A percentile compares a stretch with the other conserved stretches of the same genome.
Evolutionary conservation across 345 rosid genomes (phyloP).

Genomic region (Hevea brasiliensis): DNA sequence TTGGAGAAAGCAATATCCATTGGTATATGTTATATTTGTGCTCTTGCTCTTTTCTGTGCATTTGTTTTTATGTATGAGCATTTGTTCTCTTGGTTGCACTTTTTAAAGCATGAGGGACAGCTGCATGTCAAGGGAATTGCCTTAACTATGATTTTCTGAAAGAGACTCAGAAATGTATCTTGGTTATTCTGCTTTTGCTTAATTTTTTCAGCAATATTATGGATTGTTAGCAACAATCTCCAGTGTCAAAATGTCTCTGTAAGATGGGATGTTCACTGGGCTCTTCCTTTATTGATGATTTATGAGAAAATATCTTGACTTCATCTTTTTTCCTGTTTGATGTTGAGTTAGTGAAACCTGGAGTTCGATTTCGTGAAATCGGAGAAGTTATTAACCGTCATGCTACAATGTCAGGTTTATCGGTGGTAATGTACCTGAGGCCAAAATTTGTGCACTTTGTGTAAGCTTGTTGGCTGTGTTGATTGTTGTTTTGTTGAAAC

Average conservation of each 20-base stretch:
- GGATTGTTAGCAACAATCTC: too few relatives aligned
- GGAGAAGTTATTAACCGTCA: slow-evolving; percentile 94
- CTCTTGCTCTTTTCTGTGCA: background rate
- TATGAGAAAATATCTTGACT: background rate
- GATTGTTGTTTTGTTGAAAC: slow-evolving; percentile 21
- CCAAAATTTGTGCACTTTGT: background rate
- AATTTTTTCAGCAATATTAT: background rate
- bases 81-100: background rate
- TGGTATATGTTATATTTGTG: slow-evolving; percentile 40
- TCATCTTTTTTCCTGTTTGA: slow-evolving; percentile 9
- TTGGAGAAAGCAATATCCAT: slow-evolving; percentile 85
- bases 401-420: slow-evolving; percentile 84
- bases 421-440: slow-evolving; percentile 66
- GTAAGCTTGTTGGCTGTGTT: slow-evolving; percentile 1
- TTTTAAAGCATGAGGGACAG: background rate
- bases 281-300: background rate
- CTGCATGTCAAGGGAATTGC: background rate
- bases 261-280: background rate
- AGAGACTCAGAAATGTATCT: background rate
- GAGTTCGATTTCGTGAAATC: slow-evolving; percentile 86
- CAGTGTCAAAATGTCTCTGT: too few relatives aligned
- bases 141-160: background rate
- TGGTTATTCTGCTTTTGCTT: background rate
- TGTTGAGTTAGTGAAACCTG: slow-evolving; percentile 74
- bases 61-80: background rate